Evolutionary conservation across 345 rosid genomes (phyloP), one percentile per base, ranked within the genome.

Genomic region (Boechera retrofracta): DNA sequence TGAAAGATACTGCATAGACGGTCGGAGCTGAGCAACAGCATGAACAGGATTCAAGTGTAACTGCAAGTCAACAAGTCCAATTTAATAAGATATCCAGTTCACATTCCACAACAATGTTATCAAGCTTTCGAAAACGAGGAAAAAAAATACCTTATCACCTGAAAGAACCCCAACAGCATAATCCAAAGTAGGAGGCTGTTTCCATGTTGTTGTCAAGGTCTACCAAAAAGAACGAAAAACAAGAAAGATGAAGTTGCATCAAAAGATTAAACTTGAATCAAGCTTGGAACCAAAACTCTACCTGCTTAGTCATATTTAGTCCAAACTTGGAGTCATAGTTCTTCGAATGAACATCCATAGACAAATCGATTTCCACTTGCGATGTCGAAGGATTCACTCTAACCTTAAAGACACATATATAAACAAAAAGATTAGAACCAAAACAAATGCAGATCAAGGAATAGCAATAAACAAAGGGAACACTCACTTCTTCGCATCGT

Each of bases 21-120:
- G 97, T 54, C 96, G 90, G 63, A 94, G 92, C 83, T 94, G 97
- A 80, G 87, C 94, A 76, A 85, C 88, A 61, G 97, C 87, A 80
- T 90, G 85, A 75, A 92, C 77, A 68, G 97, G 98, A 81, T 92
- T 92, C 87, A 94, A 76, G 81, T 87, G 79, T 71, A 92, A 79
- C 98, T 94, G 93, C 92, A 89, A 77, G 75, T 77, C 36, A 64
- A 48, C 15, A 44, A 16, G 41, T 69, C 42, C 38, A 60, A 36
- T 55, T 69, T 35, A 44, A 70, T 7, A 77, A 77, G 42, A 29
- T 11, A 56, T 64, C 58, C 24, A 47, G 26, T 49, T 10, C 53
- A 44, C 66, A 77, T 45, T 53, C 38, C 33, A 67, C 61, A 75
- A 59, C 36, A 69, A 64, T 55, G 53, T 36, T 64, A 48, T 56